These are phyloP conservation scores for Phaeosphaeriaceae sp. DNA, from an alignment of 2,329 filamentous ascomycete species.

Conservation along the genomic window DNA sequence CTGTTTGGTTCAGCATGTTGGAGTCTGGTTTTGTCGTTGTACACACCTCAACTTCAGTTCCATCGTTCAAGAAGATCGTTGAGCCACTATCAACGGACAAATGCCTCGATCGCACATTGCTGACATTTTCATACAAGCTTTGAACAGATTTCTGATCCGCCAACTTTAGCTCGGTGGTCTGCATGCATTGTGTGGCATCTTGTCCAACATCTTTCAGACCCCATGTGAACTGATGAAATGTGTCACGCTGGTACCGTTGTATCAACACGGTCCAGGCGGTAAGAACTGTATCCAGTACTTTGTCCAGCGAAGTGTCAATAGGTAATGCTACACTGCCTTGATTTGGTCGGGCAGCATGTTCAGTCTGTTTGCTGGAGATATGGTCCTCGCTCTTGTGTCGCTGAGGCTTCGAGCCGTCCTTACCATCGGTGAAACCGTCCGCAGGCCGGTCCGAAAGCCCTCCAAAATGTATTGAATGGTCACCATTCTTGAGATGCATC, in stretches of 20 bases:
- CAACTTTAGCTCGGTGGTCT: slow-evolving; percentile 25
- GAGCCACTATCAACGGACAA: slow-evolving; percentile 11
- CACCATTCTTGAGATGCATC: slow-evolving; percentile 31
- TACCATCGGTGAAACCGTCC: slow-evolving; percentile 9
- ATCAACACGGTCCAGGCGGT: slow-evolving; percentile 40
- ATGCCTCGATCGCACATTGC: slow-evolving; percentile 18
- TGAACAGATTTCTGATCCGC: slow-evolving; percentile 14
- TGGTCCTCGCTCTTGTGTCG: slow-evolving; percentile 8
- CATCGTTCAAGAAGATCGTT: slow-evolving; percentile 37
- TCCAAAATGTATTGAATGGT: slow-evolving; percentile 17
- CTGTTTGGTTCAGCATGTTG: slow-evolving; percentile 15
- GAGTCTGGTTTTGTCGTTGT: background rate
- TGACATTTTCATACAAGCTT: slow-evolving; percentile 23
- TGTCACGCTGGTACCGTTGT: slow-evolving; percentile 41
- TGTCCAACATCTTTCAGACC: slow-evolving; percentile 20
- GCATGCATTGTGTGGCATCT: slow-evolving; percentile 21
- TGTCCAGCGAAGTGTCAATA: slow-evolving; percentile 11
- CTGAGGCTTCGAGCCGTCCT: slow-evolving; percentile 8
- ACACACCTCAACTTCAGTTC: slow-evolving; percentile 37
- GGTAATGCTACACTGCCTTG: slow-evolving; percentile 23
- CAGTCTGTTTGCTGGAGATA: slow-evolving; percentile 4
- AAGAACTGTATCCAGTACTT: slow-evolving; percentile 31
- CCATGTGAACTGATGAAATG: slow-evolving; percentile 41
- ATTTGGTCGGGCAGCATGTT: slow-evolving; percentile 13
- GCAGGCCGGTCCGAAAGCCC: slow-evolving; percentile 12